Base-by-base conservation (phyloP, 352 stramenopile species). In the Globisporangium radiosum region DNA sequence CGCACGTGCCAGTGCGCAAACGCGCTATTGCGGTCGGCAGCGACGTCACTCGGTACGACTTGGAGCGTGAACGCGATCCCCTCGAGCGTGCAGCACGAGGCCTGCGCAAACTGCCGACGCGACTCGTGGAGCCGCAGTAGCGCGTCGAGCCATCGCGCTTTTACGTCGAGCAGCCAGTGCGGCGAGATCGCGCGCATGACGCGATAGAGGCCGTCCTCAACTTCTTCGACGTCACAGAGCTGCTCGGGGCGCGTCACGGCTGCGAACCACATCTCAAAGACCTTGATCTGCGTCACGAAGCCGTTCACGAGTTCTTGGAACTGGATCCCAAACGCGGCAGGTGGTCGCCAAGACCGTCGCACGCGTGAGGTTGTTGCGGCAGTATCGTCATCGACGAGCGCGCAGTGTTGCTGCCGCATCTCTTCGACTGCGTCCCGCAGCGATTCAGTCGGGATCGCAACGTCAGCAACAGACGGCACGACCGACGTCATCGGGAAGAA, bases 121-220 rank as follows among this genome's bases (percentile, higher is more conserved):
- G 60, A 42, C 0, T 75, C 48, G 42, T 92, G 83, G 19, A 89
- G 70, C 57, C 71, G 67, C 10, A 85, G 51, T 25, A 92, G 54
- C 4, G 80, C 78, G 55, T 85, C 69, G 40, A 90, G 58, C 76
- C 81, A 90, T 17, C 71, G 59, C 9, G 69, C 65, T 49, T 89
- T 88, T n/a, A 86, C 75, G 0, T 79, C 64, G 36, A 85, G 37
- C 2, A 89, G 67, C 71, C 76, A 87, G 45, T 76, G 66, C 0
- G 67, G 54, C 1, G 80, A 88, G n/a, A 92, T 76, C 13, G 75
- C 72, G 10, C 77, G 60, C 9, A 78, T 58, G 10, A 90, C 57
- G 1, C 62, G 62, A 39, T 78, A 69, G 1, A 89, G 33, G 0
- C 64, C 83, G 63, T 92, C 80, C 69, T 89, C 76, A n/a, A 92